phyloP scores from a whole-genome alignment of 192 early-diverging fungal genomes.

The Coemansia sp. region DNA sequence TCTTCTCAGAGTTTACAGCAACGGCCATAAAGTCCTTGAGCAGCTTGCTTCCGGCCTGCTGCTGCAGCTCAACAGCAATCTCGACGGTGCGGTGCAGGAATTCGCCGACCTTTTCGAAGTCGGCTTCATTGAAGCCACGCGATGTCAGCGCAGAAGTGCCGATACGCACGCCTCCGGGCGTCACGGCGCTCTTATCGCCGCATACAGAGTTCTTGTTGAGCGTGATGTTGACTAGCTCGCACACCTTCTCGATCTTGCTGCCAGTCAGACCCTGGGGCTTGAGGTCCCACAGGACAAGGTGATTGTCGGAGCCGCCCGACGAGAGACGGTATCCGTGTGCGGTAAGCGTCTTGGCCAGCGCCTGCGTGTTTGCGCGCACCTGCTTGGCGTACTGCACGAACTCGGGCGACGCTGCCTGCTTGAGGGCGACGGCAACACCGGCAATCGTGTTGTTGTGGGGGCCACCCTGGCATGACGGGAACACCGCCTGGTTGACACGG shows the following conservation, averaged over 20 bases:
- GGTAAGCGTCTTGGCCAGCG: conserved; percentile 76
- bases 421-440: conserved; percentile 94
- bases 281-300: conserved; percentile 97
- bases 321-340: conserved; percentile 89
- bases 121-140: conserved; percentile 93
- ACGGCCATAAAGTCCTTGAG: conserved; percentile 98
- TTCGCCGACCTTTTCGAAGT: conserved; percentile 95
- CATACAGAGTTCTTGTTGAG: conserved; percentile 99
- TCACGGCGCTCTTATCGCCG: conserved; percentile 93
- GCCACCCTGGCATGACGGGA: conserved; percentile 99
- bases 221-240: conserved; percentile 96
- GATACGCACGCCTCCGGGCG: conserved; percentile 97
- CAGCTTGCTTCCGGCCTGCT: conserved; percentile 81
- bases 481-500: conserved; percentile 98
- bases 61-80: conserved; percentile 85
- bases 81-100: conserved; percentile 93
- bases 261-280: conserved; percentile 90
- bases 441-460: conserved; percentile 99
- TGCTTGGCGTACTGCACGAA: conserved; percentile 95
- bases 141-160: conserved; percentile 96
- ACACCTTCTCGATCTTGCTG: conserved; percentile 98
- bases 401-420: conserved; percentile 93
- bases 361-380: conserved; percentile 90
- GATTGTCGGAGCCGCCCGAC: conserved; percentile 97
- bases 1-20: conserved; percentile 73